Percentiles rank a stretch among this genome's conserved stretches.
phyloP scores from a whole-genome alignment of 2,329 filamentous ascomycete species.

The Aspergillus udagawae region DNA sequence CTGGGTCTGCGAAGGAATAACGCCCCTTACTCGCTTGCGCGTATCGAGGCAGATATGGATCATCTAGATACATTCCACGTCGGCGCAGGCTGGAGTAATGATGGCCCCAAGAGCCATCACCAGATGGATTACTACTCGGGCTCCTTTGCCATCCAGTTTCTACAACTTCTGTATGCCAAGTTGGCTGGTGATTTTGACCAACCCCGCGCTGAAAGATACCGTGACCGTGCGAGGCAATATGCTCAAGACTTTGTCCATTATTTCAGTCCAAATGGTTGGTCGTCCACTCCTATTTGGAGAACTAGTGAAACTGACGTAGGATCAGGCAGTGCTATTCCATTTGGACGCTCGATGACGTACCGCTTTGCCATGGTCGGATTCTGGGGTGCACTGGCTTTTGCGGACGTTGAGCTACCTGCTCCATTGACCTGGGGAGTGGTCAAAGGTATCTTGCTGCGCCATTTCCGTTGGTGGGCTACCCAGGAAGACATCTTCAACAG shows the following conservation, averaged over 20 bases:
- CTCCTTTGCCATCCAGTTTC: slow-evolving; percentile 75
- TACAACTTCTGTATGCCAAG: slow-evolving; percentile 73
- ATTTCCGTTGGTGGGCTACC: slow-evolving; percentile 75
- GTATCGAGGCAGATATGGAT: slow-evolving; percentile 70
- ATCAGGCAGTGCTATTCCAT: slow-evolving; percentile 63
- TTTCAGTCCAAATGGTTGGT: slow-evolving; percentile 62
- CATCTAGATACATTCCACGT: slow-evolving; percentile 77
- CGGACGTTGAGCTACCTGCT: slow-evolving; percentile 66
- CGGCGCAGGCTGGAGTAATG: slow-evolving; percentile 78
- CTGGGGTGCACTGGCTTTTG: slow-evolving; percentile 74
- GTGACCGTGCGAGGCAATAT: slow-evolving; percentile 60
- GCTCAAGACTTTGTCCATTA: slow-evolving; percentile 72
- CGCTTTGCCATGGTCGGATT: slow-evolving; percentile 84
- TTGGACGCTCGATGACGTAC: slow-evolving; percentile 73
- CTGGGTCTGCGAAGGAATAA: slow-evolving; percentile 72
- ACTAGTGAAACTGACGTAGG: neutral
- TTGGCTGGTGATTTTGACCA: slow-evolving; percentile 64
- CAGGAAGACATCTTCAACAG: slow-evolving; percentile 71
- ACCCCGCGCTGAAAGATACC: slow-evolving; percentile 64
- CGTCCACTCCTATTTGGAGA: neutral
- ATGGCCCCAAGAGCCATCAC: slow-evolving; percentile 72
- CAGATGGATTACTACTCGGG: slow-evolving; percentile 86
- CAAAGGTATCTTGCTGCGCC: slow-evolving; percentile 69
- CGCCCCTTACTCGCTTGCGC: slow-evolving; percentile 64
- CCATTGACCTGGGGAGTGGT: slow-evolving; percentile 75